Base-by-base conservation (phyloP, 768 basidiomycete species). In the Cystofilobasidium capitatum region DNA sequence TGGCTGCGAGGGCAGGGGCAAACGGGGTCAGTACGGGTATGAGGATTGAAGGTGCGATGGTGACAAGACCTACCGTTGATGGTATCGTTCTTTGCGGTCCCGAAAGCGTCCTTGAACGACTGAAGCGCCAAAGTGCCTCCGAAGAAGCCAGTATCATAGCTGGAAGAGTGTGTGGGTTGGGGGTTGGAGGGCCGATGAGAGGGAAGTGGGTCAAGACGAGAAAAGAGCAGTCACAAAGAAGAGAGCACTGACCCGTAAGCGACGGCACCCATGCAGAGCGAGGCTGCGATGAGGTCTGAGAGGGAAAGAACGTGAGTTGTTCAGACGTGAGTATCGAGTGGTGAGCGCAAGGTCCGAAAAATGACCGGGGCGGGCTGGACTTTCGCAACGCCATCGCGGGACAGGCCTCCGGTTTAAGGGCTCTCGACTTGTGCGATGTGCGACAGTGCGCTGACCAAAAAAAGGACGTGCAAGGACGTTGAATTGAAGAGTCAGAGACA, bases 91-190 rank as follows among this genome's bases (percentile, higher is more conserved):
- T 69, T 74, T 36, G 72, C 72, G 26, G 81, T 76, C 0, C 78
- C 78, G 59, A 83, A 83, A 51, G 80, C 81, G 26, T 69, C 59
- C 70, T 81, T 79, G 77, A 83, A 83, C 35, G 78, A 79, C 6
- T 70, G 29, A 22, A 77, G 66, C 42, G 81, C 74, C 66, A 82
- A 77, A 0, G 81, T 79, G 0, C 79, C 80, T 13, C 81, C 81
- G 64, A 82, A 79, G 73, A 82, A 82, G 9, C 80, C 80, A 10
- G 77, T 77, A 70, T 81, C 80, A 71, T 81, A 79, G 72, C 79
- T 7, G 0, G 36, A 14, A 1, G 26, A 40, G 44, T 22, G 26
- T 33, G 40, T 2, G 16, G 2, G 10, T 22, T n/a, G 42, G 20
- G 20, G 26, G 31, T 12, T 1, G 1, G 13, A 45, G 40, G 13